Base-by-base conservation (phyloP, 805 yeast species). In the Scheffersomyces stipitis region DNA sequence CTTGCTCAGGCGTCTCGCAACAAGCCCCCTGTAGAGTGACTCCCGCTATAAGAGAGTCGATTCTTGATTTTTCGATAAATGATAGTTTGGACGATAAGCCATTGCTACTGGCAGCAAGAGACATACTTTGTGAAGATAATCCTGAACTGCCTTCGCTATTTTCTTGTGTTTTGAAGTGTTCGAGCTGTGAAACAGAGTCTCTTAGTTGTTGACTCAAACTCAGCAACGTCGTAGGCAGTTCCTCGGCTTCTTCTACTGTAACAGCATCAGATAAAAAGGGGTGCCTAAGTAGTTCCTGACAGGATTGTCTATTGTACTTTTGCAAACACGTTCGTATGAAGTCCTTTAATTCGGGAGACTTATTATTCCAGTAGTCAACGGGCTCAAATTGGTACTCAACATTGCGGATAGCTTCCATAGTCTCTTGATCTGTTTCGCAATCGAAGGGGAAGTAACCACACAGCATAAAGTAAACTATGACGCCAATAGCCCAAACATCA, bases 361-460 rank as follows among this genome's bases (percentile, higher is more conserved):
- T 71, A 35, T 69, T 67, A 17, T 54, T 58, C 81, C 84, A 75
- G 51, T 76, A 71, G 44, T 71, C 75, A 4, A 68, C 73, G n/a
- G 86, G 85, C 41, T 79, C 83, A 45, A 78, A 79, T 38, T 66
- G 63, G 49, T 67, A 81, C 41, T 83, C 83, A n/a, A 73, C 79
- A 10, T 54, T 64, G 15, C 52, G 39, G n/a, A 83, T 82, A 24
- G 86, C 85, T 28, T 77, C 72, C 48, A 73, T 69, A 9, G 88
- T 86, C 51, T 83, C 89, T 1, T 71, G 73, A 27, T 81, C 81
- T 4, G 78, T 73, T 34, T 83, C 89, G 44, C 89, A 78, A 49
- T 83, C 90, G 56, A 83, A 83, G 1, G 91, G 91, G 61, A 83
- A 77, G 52, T 82, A 84, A 2, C 90, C 90, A 42, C 83, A 73